Conservation (phyloP, 768 basidiomycete species). For the Megacollybia marginata region DNA sequence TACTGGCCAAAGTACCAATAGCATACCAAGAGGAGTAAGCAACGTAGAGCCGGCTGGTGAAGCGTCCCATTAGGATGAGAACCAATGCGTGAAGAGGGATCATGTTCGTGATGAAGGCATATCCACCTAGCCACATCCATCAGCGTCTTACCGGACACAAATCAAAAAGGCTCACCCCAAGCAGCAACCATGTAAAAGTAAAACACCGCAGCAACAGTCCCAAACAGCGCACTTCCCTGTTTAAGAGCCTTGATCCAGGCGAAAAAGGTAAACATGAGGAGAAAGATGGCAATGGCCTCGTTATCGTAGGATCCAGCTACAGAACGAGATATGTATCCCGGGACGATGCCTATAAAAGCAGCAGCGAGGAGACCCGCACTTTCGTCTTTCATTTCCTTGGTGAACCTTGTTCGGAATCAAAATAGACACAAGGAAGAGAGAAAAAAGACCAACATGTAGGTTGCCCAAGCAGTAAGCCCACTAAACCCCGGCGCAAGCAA, state of each 20-base stretch:
- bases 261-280: conserved; percentile 99
- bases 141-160: conserved; percentile 1
- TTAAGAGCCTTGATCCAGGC: conserved; percentile 96
- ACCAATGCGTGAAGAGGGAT: conserved; percentile 95
- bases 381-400: conserved; percentile 92
- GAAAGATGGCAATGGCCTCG: conserved; percentile 98
- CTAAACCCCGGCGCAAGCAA: conserved; percentile 95
- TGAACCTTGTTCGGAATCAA: conserved; percentile 55
- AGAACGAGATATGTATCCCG: conserved; percentile 97
- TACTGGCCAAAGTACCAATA: conserved; percentile 92
- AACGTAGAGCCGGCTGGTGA: conserved; percentile 84
- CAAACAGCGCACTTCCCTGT: conserved; percentile 86
- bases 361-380: conserved; percentile 96
- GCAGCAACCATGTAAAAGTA: conserved; percentile 99
- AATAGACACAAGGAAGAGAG: neutral
- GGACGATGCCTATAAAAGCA: conserved; percentile 95
- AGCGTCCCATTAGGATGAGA: conserved; percentile 94
- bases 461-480: conserved; percentile 93
- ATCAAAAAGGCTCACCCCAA: conserved; percentile 62
- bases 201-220: conserved; percentile 86
- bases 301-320: conserved; percentile 99
- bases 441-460: conserved; percentile 68
- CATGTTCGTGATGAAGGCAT: conserved; percentile 99
- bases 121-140: conserved; percentile 59
- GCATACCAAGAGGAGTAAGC: conserved; percentile 98